Evolutionary conservation across 371 early-diverging fungal species (phyloP).

Genomic region (Mortierella sp.): DNA sequence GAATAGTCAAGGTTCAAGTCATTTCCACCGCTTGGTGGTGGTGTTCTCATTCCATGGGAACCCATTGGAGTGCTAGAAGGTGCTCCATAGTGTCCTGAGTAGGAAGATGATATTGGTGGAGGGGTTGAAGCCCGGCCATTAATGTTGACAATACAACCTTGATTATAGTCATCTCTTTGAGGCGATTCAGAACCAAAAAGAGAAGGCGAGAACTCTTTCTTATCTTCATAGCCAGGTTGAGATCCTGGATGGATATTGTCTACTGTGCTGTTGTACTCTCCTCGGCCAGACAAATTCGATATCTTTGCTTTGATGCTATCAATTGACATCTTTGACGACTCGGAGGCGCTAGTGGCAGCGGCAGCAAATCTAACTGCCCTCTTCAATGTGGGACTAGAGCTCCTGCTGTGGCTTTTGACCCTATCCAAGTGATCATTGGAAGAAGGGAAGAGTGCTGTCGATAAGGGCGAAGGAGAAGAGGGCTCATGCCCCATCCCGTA

Average conservation of each 20-base stretch:
- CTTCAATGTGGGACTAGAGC: constrained; percentile 52
- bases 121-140: constrained; percentile 19
- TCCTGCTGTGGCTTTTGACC: constrained; percentile 31
- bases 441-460: constrained; percentile 37
- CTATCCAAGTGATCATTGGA: constrained; percentile 23
- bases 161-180: background rate
- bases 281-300: constrained; percentile 5
- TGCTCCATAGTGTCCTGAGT: constrained; percentile 3
- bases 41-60: constrained; percentile 53
- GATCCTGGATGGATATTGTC: constrained; percentile 35
- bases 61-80: background rate
- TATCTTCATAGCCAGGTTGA: constrained; percentile 33
- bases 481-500: constrained; percentile 43
- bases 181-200: constrained; percentile 7
- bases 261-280: constrained; percentile 21
- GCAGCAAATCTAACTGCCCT: constrained; percentile 48
- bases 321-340: constrained; percentile 11
- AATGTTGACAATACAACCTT: constrained; percentile 5
- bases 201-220: constrained; percentile 26
- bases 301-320: constrained; percentile 22
- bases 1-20: constrained; percentile 27
- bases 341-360: constrained; percentile 26
- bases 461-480: constrained; percentile 49
- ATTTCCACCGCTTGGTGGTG: constrained; percentile 45
- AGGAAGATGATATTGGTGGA: constrained; percentile 14